Conservation (phyloP, 805 yeast species). For the Yarrowia alimentaria region DNA sequence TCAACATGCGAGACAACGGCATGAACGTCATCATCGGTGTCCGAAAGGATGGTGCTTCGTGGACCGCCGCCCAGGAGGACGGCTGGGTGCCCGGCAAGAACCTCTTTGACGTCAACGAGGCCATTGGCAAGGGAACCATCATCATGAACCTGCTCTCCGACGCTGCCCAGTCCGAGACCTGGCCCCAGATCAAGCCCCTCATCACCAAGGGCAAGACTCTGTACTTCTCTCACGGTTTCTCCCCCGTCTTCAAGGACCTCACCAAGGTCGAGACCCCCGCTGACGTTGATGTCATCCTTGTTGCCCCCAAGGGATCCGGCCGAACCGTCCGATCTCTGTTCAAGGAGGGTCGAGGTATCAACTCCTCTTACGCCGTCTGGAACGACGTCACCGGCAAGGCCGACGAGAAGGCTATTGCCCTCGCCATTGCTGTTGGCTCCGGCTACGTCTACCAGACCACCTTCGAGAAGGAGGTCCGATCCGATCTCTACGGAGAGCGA, state of each 20-base stretch:
- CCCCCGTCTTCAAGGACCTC: conserved; percentile 97
- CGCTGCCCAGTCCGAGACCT: conserved; percentile 99
- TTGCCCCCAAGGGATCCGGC: conserved; percentile 99
- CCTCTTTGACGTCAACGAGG: conserved; percentile 93
- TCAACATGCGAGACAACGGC: conserved; percentile 98
- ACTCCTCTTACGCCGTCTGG: conserved; percentile 99
- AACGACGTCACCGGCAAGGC: conserved; percentile 99
- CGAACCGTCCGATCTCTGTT: conserved; percentile 98
- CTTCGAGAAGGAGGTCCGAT: conserved; percentile 98
- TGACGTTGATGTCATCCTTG: conserved; percentile 94
- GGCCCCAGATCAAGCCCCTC: conserved; percentile 82
- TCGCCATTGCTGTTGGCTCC: conserved; percentile 98
- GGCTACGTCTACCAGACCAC: conserved; percentile 99
- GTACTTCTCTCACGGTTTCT: conserved; percentile 99
- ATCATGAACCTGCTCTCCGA: conserved; percentile 98
- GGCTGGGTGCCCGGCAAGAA: conserved; percentile 99
- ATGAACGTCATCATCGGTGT: conserved; percentile 97
- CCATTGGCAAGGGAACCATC: conserved; percentile 86
- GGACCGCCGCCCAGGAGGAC: conserved; percentile 99
- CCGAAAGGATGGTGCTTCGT: conserved; percentile 96
- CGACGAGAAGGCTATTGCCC: conserved; percentile 97
- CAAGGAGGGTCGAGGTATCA: conserved; percentile 99
- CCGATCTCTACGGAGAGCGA: conserved; percentile 99
- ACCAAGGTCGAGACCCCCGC: conserved; percentile 95
- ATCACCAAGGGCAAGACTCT: conserved; percentile 96